Base-by-base conservation (phyloP, 139 green algal species). In the Chlorella sp. region DNA sequence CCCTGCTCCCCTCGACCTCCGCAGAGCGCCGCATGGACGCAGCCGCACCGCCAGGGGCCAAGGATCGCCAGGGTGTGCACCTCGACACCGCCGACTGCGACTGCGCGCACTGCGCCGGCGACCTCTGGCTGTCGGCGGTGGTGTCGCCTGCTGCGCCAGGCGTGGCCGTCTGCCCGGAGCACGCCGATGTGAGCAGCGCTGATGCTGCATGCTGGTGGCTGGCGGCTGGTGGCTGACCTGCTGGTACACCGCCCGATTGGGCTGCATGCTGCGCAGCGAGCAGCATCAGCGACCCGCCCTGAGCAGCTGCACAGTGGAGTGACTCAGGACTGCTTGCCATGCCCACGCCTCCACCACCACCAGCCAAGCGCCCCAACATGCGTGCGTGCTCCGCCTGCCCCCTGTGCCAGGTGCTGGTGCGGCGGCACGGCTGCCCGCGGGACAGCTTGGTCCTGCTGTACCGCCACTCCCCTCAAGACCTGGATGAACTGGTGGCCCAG, bases 61-160 rank as follows among this genome's bases (percentile, higher is more conserved):
- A 92, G 64, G 70, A 58, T 2, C 38, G 20, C 3, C 38, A 62
- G 3, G 94, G 90, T 30, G 36, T 93, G 77, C 85, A 93, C 76
- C 86, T 82, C 41, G 83, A 93, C 84, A 94, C 90, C 36, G 76
- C 80, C 44, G 92, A 94, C 41, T 84, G 80, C 30, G 90, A 94
- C 89, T 98, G 94, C 82, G 40, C 79, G 0, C 69, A 86, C 46
- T 98, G 94, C 89, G 89, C 88, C 43, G 87, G 84, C 67, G 94
- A 98, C 87, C 89, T 98, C 41, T 95, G 86, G 85, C 88, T 97
- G 28, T 92, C 89, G 1, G 90, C 92, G 1, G 90, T 96, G 17
- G 82, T 96, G 22, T 92, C 84, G 0, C 46, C 81, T 0, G 51
- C 85, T 32, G 81, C 76, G 1, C 90, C 92, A 0, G 91, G 87